These are phyloP conservation scores for Orbilia javanica DNA, from an alignment of 2,329 filamentous ascomycete species.

Conservation along the genomic window DNA sequence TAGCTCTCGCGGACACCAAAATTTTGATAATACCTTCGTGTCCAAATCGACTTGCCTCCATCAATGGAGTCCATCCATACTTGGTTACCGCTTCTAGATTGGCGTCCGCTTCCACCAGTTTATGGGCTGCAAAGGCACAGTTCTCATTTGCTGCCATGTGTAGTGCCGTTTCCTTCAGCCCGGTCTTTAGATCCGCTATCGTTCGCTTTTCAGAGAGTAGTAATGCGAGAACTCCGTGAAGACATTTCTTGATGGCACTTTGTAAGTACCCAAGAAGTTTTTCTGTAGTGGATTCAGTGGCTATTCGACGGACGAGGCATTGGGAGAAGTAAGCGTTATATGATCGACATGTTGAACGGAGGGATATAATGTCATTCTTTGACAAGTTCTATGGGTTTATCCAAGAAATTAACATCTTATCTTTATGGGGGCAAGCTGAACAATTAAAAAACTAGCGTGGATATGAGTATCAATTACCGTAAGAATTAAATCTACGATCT, in stretches of 20 bases:
- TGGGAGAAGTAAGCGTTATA: conserved; percentile 14
- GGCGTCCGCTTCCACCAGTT: neutral
- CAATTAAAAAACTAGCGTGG: no score
- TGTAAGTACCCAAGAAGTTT: neutral
- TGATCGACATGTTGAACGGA: conserved; percentile 13
- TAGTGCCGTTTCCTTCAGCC: neutral
- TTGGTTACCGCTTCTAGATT: conserved; percentile 15
- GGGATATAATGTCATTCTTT: neutral
- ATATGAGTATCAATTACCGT: neutral
- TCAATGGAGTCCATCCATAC: conserved; percentile 16
- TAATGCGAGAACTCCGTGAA: neutral
- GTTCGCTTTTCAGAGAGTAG: neutral
- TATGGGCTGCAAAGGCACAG: neutral
- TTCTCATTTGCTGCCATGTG: conserved; percentile 26
- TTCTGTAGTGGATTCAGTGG: neutral
- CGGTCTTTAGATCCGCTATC: neutral
- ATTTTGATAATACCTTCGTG: neutral
- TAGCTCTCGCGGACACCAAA: conserved; percentile 4
- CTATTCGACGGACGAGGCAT: conserved; percentile 4
- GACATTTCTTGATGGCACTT: conserved; percentile 5
- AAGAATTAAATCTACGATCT: conserved; percentile 7
- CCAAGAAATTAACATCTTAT: neutral
- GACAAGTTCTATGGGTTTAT: neutral
- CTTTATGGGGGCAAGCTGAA: no score
- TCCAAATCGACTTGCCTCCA: conserved; percentile 11